phyloP scores from a whole-genome alignment of 2,329 filamentous ascomycete genomes.

The Xylaria sp. region DNA sequence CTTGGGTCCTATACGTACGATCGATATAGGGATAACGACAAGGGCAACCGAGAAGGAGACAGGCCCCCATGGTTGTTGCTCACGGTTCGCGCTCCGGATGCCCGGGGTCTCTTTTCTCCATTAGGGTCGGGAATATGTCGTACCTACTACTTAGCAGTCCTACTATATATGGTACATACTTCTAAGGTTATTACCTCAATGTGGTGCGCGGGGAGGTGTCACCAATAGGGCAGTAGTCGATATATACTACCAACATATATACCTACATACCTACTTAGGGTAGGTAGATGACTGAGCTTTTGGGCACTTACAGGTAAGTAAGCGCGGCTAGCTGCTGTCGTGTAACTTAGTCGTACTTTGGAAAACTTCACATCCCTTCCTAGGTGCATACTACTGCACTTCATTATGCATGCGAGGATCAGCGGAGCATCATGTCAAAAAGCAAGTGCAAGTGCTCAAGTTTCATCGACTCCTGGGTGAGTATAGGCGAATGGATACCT shows the following conservation, averaged over 20 bases:
- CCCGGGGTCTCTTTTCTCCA: too few relatives aligned
- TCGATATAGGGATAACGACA: slow-evolving; percentile 23
- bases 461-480: slow-evolving; percentile 27
- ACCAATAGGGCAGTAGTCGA: background rate
- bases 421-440: slow-evolving; percentile 7
- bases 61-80: slow-evolving; percentile 19
- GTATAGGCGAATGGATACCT: background rate
- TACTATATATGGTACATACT: background rate
- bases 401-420: slow-evolving; percentile 26
- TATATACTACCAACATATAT: background rate
- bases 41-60: slow-evolving; percentile 6
- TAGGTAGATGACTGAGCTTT: too few relatives aligned
- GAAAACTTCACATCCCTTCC: background rate
- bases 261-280: too few relatives aligned
- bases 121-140: background rate
- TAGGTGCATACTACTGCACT: too few relatives aligned
- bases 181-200: too few relatives aligned
- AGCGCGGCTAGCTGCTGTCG: background rate
- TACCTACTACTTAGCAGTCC: background rate
- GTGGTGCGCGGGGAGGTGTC: background rate
- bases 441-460: slow-evolving; percentile 17
- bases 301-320: background rate
- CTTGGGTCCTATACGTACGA: slow-evolving; percentile 29
- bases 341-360: background rate
- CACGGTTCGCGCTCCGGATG: background rate